These are phyloP conservation scores for Lactarius trivialis DNA, from an alignment of 768 basidiomycete genomes.

Conservation along the genomic window DNA sequence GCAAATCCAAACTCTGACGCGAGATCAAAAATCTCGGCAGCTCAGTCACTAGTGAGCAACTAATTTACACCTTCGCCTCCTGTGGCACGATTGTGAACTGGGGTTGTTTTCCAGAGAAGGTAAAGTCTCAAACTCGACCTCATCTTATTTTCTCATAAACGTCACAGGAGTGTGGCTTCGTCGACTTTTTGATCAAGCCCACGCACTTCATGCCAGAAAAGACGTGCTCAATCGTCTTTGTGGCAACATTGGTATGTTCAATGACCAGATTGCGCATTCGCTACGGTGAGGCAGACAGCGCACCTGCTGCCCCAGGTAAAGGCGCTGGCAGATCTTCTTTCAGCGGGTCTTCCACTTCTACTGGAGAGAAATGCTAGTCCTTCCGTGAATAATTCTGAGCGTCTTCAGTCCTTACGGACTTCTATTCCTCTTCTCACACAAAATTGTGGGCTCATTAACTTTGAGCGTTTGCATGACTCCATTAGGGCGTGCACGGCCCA, in stretches of 20 bases:
- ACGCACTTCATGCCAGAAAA: constrained; percentile 96
- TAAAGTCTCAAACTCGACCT: constrained; percentile 31
- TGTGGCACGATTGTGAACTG: constrained; percentile 97
- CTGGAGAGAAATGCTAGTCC: constrained; percentile 44
- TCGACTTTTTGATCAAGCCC: constrained; percentile 93
- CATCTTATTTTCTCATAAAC: constrained; percentile 1
- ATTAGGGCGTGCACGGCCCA: constrained; percentile 91
- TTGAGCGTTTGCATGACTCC: constrained; percentile 95
- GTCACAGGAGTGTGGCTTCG: constrained; percentile 91
- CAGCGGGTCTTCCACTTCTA: constrained; percentile 57
- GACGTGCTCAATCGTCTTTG: constrained; percentile 94
- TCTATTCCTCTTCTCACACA: constrained; percentile 93
- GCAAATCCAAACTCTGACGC: constrained; percentile 87
- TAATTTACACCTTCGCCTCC: constrained; percentile 91
- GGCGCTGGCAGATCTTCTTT: constrained; percentile 57
- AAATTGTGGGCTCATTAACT: constrained; percentile 96
- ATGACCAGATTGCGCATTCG: constrained; percentile 96
- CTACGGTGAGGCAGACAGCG: constrained; percentile 96
- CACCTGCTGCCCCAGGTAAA: constrained; percentile 84
- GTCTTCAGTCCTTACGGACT: constrained; percentile 97
- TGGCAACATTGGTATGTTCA: constrained; percentile 90
- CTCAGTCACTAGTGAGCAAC: constrained; percentile 87
- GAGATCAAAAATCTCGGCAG: constrained; percentile 97
- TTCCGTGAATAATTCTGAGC: constrained; percentile 75
- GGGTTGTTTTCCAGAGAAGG: constrained; percentile 96